Conservation (phyloP, 1,284 basidiomycete species). For the Papiliotrema nemorosa region DNA sequence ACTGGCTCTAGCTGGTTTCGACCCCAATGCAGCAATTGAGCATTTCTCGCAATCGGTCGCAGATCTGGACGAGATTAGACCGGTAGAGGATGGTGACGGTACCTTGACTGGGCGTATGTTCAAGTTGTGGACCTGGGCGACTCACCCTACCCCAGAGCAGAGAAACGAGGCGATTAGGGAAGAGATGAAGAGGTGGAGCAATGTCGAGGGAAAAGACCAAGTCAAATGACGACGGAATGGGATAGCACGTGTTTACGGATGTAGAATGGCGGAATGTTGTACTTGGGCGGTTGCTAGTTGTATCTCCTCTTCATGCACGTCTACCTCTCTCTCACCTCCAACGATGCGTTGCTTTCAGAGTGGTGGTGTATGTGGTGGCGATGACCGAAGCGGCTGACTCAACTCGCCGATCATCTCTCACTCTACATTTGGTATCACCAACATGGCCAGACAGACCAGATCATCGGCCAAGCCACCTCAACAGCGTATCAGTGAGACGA, state of each 20-base stretch:
- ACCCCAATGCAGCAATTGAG: slow-evolving; percentile 56
- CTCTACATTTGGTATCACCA: too few relatives aligned
- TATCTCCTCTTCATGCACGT: too few relatives aligned
- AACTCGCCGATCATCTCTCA: too few relatives aligned
- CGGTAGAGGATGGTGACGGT: slow-evolving; percentile 15
- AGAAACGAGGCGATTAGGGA: slow-evolving; percentile 59
- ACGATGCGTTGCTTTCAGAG: too few relatives aligned
- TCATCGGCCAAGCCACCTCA: too few relatives aligned
- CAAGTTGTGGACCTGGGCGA: slow-evolving; percentile 40
- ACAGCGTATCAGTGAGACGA: too few relatives aligned
- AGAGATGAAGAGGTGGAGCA: slow-evolving; percentile 66
- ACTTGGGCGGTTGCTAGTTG: too few relatives aligned
- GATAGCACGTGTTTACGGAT: background rate
- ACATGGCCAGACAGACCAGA: too few relatives aligned
- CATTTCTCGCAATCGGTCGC: slow-evolving; percentile 35
- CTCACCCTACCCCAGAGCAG: slow-evolving; percentile 63
- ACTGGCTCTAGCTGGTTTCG: slow-evolving; percentile 78
- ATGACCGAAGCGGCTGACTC: too few relatives aligned
- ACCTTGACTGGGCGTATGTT: slow-evolving; percentile 26
- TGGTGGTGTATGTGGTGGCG: too few relatives aligned
- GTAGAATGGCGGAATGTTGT: background rate
- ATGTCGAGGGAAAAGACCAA: slow-evolving; percentile 35
- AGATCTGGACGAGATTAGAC: slow-evolving; percentile 36
- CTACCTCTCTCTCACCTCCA: too few relatives aligned
- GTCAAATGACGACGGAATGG: background rate